Base-by-base conservation (phyloP, 2,329 filamentous ascomycete species). In the Aspergillus thermomutatus region DNA sequence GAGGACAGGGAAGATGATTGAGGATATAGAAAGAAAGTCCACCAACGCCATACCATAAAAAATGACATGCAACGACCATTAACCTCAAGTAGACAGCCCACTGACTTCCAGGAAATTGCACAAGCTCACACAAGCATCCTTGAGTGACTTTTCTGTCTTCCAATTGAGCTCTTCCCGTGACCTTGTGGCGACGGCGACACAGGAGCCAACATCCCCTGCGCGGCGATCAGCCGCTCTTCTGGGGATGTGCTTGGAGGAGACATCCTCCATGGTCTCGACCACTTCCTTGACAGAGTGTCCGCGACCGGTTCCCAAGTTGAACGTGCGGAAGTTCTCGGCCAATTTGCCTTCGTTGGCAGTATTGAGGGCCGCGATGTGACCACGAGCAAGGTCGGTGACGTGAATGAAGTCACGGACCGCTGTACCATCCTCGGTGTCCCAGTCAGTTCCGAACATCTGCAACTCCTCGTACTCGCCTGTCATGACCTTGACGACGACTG, bases 371-470 rank as follows among this genome's bases (percentile, higher is more conserved):
- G 85, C 83, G 40, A 87, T 80, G 69, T 89, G 86, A 4, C 74
- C 86, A 45, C 82, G 77, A 5, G 85, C 85, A 47, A 89, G 78
- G 69, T 88, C 86, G 17, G 80, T 82, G 40, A 88, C 86, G 62
- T 88, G 86, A 60, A 88, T 87, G 66, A 87, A 89, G 69, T 89
- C 86, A 45, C 86, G 82, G 43, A 88, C 79, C 1, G 85, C 84
- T 0, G 86, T 88, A 17, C 86, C 86, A 63, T 89, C 86, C 3
- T 77, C 74, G 0, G 86, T 88, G 55, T 85, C 79, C 80, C 85
- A 89, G 69, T 89, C 84, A 2, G 78, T 79, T 7, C 86, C 86
- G 60, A 85, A 88, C 53, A 88, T 81, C 50, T 83, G 77, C n/a
- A 88, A 75, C 47, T 80, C 76, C 3, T 76, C 65, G 49, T 79